phyloP scores from a whole-genome alignment of 768 basidiomycete genomes.

The Nidula microcarpa region DNA sequence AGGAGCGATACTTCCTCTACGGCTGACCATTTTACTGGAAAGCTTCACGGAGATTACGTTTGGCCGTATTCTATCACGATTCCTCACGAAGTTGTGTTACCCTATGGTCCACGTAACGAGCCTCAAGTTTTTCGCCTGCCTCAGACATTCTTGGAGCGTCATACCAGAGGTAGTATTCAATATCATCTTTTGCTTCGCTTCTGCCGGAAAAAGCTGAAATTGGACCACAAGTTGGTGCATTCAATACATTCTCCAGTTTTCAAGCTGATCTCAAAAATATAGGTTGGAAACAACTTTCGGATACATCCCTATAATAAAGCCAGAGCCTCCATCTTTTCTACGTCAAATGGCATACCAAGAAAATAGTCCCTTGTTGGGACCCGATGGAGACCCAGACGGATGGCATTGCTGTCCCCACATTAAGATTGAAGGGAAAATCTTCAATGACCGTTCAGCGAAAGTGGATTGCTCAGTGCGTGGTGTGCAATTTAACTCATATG shows the following conservation, averaged over 20 bases:
- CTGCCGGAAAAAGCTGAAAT: conserved; percentile 23
- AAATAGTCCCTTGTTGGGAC: conserved; percentile 38
- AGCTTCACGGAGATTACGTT: conserved; percentile 28
- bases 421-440: conserved; percentile 35
- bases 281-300: conserved; percentile 53
- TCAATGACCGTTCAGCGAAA: conserved; percentile 32
- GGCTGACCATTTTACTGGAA: conserved; percentile 13
- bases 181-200: conserved; percentile 31
- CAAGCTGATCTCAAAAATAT: no score
- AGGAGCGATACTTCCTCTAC: conserved; percentile 8
- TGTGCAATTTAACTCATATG: background rate
- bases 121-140: conserved; percentile 25
- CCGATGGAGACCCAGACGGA: conserved; percentile 45
- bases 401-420: conserved; percentile 45
- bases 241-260: background rate
- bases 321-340: conserved; percentile 40
- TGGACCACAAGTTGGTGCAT: conserved; percentile 30
- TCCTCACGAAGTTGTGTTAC: conserved; percentile 27
- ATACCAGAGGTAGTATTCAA: conserved; percentile 28
- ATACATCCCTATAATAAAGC: conserved; percentile 44
- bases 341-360: conserved; percentile 50
- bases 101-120: conserved; percentile 11
- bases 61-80: conserved; percentile 39
- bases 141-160: conserved; percentile 34
- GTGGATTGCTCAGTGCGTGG: conserved; percentile 38